Evolutionary conservation across 2,329 filamentous ascomycete species (phyloP).

Genomic region (Trichoderma brevicompactum): DNA sequence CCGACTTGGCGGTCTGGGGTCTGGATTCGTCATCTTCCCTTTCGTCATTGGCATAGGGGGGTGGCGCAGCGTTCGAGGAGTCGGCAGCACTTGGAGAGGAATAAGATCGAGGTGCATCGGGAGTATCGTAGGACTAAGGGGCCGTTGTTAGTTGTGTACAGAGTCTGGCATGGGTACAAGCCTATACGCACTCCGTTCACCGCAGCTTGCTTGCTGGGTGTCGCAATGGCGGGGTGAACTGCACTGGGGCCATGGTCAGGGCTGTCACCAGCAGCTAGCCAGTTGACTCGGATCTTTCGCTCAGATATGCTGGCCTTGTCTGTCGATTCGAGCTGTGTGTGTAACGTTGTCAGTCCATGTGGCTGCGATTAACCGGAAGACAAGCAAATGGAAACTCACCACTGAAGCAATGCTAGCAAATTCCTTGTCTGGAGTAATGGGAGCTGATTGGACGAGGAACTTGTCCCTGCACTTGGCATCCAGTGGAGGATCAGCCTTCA

Average conservation of each 20-base stretch:
- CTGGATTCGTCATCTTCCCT: conserved; percentile 40
- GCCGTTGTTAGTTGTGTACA: conserved; percentile 2
- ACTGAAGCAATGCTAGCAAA: conserved; percentile 79
- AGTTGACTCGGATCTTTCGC: conserved; percentile 93
- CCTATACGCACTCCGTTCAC: conserved; percentile 48
- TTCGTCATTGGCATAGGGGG: conserved; percentile 44
- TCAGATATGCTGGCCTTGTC: conserved; percentile 82
- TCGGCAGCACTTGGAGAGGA: conserved; percentile 49
- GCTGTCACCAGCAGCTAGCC: conserved; percentile 67
- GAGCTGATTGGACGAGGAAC: conserved; percentile 92
- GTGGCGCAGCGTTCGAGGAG: conserved; percentile 40
- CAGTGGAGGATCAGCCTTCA: conserved; percentile 89
- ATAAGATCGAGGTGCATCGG: conserved; percentile 50
- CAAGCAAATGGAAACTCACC: conserved; percentile 56
- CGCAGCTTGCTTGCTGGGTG: conserved; percentile 48
- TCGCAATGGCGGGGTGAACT: conserved; percentile 37
- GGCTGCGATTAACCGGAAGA: background rate
- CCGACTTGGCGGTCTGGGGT: conserved; percentile 37
- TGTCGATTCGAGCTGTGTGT: conserved; percentile 73
- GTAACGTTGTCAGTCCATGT: conserved; percentile 4
- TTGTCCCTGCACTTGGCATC: conserved; percentile 96
- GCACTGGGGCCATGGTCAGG: conserved; percentile 35
- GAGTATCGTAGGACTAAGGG: conserved; percentile 46
- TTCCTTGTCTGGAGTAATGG: conserved; percentile 82
- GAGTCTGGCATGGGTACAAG: background rate